A percentile compares a stretch with the other conserved stretches of the same genome.
These are phyloP conservation scores for Fusarium oligoseptatum DNA, from an alignment of 2,329 filamentous ascomycete species.

Conservation along the genomic window DNA sequence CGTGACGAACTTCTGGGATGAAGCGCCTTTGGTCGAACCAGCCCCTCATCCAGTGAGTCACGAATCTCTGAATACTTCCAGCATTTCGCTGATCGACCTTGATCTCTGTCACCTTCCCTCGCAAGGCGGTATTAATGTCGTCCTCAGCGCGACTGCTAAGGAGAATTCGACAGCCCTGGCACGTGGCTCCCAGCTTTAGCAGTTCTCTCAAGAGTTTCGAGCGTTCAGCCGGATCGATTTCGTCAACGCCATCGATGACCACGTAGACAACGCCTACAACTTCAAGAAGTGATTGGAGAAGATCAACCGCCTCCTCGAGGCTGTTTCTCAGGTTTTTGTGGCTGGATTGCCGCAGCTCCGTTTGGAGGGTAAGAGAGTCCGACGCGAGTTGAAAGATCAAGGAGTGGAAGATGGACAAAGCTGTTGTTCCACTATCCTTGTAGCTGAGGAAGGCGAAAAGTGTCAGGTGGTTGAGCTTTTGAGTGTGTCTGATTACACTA, in stretches of 20 bases:
- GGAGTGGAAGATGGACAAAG: conserved; percentile 15
- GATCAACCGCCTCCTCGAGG: neutral
- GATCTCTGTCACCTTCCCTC: neutral
- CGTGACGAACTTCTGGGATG: neutral
- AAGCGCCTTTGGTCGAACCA: neutral
- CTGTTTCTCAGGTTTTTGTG: neutral
- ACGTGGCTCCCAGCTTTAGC: neutral
- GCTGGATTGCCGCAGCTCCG: neutral
- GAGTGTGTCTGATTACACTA: conserved; percentile 5
- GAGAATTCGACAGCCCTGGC: neutral
- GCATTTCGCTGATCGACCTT: neutral
- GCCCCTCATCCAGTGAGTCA: neutral
- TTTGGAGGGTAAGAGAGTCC: neutral
- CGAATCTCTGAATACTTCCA: neutral
- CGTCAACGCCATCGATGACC: neutral
- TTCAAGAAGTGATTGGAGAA: neutral
- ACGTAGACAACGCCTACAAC: neutral
- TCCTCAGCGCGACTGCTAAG: neutral
- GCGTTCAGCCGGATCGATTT: neutral
- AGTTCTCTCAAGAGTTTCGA: neutral
- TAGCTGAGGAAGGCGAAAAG: conserved; percentile 7
- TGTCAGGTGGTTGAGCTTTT: accelerated
- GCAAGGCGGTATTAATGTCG: neutral
- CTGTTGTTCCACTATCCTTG: neutral
- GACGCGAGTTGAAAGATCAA: conserved; percentile 18